Base-by-base conservation (phyloP, 1,284 basidiomycete species). In the Melampsora abietis-canadensis region DNA sequence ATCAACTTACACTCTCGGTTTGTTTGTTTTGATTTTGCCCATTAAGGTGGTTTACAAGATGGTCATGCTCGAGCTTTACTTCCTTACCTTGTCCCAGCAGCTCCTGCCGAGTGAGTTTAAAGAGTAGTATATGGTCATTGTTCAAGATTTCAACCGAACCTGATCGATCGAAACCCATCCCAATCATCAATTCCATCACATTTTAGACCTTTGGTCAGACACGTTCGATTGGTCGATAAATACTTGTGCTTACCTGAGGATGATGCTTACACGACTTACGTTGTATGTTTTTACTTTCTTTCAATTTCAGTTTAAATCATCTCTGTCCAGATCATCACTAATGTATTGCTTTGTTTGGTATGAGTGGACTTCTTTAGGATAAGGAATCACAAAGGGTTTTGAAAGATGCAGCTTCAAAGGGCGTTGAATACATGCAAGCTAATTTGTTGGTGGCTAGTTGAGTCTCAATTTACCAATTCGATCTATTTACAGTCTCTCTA, bases 381-480 rank as follows among this genome's bases (percentile, higher is more conserved):
- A 64, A 76, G 31, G 64, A 51, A 15, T 76, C 67, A 15, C 75
- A 76, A 61, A 76, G 69, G 60, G 51, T 78, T 21, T 67, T 78
- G 19, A 76, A 77, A 64, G 68, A 70, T 60, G 75, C 69, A 24
- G 63, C 46, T 34, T 66, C 62, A 30, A 75, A 66, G 27, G 76
- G 74, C n/a, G 76, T 78, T 7, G 77, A 78, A 61, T 78, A 78
- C 59, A 66, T 77, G 37, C 77, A 78, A 70, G 77, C 77, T 24
- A 78, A 78, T 61, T 51, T 78, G 19, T 57, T 75, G 31, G 73
- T 75, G 47, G 44, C 54, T 30, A 63, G 73, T 62, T 68, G 44
- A 62, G 65, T 63, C 19, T 48, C 37, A 47, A 24, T 17, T 62
- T n/a, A 24, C 34, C 12, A 10, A 27, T 31, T 30, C 60, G n/a